phyloP scores from a whole-genome alignment of 75 land plant genomes.

The Ceratopteris richardii region DNA sequence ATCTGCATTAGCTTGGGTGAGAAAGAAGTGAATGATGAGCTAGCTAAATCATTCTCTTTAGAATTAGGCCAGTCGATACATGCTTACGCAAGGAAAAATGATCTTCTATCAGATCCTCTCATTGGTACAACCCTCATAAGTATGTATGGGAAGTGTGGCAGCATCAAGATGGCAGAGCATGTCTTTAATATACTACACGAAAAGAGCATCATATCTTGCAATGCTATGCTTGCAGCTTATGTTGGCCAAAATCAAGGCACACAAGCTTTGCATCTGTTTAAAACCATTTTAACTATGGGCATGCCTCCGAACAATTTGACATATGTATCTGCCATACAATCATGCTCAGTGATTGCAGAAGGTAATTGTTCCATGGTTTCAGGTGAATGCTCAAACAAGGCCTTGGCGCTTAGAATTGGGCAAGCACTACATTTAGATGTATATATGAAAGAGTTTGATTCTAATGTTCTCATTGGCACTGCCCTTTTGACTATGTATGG shows the following conservation, averaged over 20 bases:
- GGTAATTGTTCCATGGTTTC: not conserved
- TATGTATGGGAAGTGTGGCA: constrained; percentile 51
- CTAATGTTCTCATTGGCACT: constrained; percentile 31
- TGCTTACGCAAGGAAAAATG: not conserved
- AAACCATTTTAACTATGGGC: constrained; percentile 24
- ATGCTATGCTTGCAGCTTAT: constrained; percentile 51
- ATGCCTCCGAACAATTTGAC: not conserved
- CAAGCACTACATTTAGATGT: constrained; percentile 26
- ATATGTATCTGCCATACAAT: not conserved
- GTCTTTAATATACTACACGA: constrained; percentile 45
- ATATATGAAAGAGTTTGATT: constrained; percentile 10
- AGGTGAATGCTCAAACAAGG: not conserved
- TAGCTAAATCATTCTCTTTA: too few relatives aligned
- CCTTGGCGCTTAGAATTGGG: not conserved
- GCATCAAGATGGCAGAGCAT: constrained; percentile 26
- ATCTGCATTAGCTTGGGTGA: not conserved
- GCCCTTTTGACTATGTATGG: constrained; percentile 31
- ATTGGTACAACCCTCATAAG: constrained; percentile 47
- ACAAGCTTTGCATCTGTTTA: constrained; percentile 27
- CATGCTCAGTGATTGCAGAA: not conserved
- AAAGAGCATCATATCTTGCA: constrained; percentile 47
- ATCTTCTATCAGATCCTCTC: constrained; percentile 27
- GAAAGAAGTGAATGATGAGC: not conserved
- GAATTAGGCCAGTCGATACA: too few relatives aligned
- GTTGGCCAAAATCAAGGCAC: constrained; percentile 37